phyloP scores from a whole-genome alignment of 768 basidiomycete genomes.

The Polyporus arcularius region DNA sequence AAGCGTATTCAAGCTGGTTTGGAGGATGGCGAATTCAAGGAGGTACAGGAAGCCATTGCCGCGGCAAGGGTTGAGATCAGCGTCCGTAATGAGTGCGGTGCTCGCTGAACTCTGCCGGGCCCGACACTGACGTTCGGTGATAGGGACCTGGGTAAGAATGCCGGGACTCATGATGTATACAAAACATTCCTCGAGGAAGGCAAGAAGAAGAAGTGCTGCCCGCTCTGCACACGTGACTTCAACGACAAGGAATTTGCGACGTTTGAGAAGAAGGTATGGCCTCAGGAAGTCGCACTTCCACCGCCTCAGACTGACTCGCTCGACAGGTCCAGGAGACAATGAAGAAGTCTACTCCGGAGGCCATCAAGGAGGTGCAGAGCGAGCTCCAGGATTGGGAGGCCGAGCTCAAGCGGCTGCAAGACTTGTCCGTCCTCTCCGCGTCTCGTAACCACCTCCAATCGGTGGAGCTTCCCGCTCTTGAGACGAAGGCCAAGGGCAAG shows the following conservation, averaged over 20 bases:
- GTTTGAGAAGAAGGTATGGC: slow-evolving; percentile 70
- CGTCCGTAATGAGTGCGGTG: slow-evolving; percentile 44
- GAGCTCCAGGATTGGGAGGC: slow-evolving; percentile 62
- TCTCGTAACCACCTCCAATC: slow-evolving; percentile 53
- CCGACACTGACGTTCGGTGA: slow-evolving; percentile 20
- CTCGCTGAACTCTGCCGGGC: neutral
- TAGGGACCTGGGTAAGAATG: slow-evolving; percentile 29
- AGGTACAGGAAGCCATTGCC: slow-evolving; percentile 51
- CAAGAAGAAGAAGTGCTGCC: slow-evolving; percentile 66
- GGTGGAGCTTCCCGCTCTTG: slow-evolving; percentile 67
- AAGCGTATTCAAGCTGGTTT: slow-evolving; percentile 43
- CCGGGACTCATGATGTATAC: slow-evolving; percentile 50
- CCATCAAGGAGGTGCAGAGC: slow-evolving; percentile 41
- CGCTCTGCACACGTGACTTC: slow-evolving; percentile 74
- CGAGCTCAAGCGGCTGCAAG: slow-evolving; percentile 58
- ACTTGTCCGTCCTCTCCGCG: slow-evolving; percentile 57
- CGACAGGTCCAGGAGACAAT: slow-evolving; percentile 65
- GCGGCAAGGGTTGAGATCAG: slow-evolving; percentile 47
- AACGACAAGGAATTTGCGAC: slow-evolving; percentile 50
- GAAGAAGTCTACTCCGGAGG: slow-evolving; percentile 52
- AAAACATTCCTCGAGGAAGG: slow-evolving; percentile 57
- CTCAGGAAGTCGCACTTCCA: slow-evolving; percentile 20
- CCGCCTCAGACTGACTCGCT: neutral
- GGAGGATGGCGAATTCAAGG: slow-evolving; percentile 24
- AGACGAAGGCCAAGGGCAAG: slow-evolving; percentile 58